Base-by-base conservation (phyloP, 345 rosid species). In the Salix exigua region DNA sequence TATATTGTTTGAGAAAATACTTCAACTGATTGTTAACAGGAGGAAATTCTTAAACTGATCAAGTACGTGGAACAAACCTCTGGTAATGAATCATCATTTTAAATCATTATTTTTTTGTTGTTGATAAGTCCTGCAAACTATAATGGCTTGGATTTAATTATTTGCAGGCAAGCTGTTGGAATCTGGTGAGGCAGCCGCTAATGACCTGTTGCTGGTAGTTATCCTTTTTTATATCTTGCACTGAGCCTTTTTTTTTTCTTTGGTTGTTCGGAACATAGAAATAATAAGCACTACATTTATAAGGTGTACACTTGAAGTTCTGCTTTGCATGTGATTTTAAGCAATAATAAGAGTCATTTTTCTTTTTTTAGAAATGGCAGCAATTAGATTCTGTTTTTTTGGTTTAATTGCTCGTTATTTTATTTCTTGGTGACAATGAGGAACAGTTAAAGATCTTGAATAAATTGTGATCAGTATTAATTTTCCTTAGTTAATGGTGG, bases 31-130 rank as follows among this genome's bases (percentile, higher is more conserved):
- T 85, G 69, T 75, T 86, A 81, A 79, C 98, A 96, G 98, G 99
- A 96, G 51, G 99, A 96, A 88, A 87, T 96, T 78, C 70, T 93
- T 79, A 89, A 89, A 86, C 82, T 93, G 86, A 89, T 96, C 73
- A 96, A 89, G 79, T 79, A 78, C 78, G 77, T 89, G 86, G 99
- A 93, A 89, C 94, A 88, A 88, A 77, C 77, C 69, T 89, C 91
- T 78, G 98, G 99, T 96, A 92, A 75, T 68, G 65, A 79, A 73
- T 46, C 14, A 16, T 37, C 28, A 68, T 42, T 53, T 75, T 14
- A 30, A 9, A n/a, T 30, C 19, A 55, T 55, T n/a, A n/a, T 66
- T 75, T 13, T 37, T 53, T 67, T 61, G 31, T 81, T 51, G 19
- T 38, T 35, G 23, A 11, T 28, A 60, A 25, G 23, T 74, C 3